These are phyloP conservation scores for Fusarium dimerum DNA, from an alignment of 2,329 filamentous ascomycete species.

Conservation along the genomic window DNA sequence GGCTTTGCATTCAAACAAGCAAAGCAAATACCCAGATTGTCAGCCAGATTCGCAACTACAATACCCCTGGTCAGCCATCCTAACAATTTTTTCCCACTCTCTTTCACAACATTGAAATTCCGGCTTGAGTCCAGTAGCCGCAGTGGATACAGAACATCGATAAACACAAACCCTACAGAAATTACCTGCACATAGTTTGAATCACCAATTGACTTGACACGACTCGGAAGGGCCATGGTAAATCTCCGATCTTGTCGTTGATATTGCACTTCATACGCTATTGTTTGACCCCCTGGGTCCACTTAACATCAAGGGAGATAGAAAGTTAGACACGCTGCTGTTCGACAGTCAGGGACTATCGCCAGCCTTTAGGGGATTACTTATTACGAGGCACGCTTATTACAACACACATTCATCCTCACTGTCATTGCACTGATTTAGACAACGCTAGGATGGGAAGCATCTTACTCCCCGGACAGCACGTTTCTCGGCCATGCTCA, in stretches of 20 bases:
- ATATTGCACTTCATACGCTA: slow-evolving; percentile 8
- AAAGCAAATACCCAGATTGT: slow-evolving; percentile 2
- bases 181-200: background rate
- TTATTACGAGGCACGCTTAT: slow-evolving; percentile 1
- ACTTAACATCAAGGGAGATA: slow-evolving; percentile 25
- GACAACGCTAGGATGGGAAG: background rate
- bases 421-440: background rate
- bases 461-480: slow-evolving; percentile 2
- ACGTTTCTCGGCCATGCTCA: slow-evolving; percentile 4
- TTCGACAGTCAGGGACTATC: slow-evolving; percentile 2
- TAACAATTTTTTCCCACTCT: background rate
- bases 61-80: background rate
- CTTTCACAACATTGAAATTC: background rate
- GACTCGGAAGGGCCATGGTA: slow-evolving; percentile 6
- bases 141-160: slow-evolving; percentile 13
- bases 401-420: background rate
- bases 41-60: background rate
- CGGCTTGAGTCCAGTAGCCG: slow-evolving; percentile 1
- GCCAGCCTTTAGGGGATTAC: slow-evolving; percentile 13
- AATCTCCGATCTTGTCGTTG: slow-evolving; percentile 14
- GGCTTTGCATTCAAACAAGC: slow-evolving; percentile 5
- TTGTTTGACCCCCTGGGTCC: slow-evolving; percentile 18
- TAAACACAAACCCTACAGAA: background rate
- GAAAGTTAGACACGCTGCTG: slow-evolving; percentile 27
- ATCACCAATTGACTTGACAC: background rate